Evolutionary conservation across 83 land plant genomes (phyloP), one percentile per base, ranked within the genome.

Genomic region (Isoetes engelmannii): DNA sequence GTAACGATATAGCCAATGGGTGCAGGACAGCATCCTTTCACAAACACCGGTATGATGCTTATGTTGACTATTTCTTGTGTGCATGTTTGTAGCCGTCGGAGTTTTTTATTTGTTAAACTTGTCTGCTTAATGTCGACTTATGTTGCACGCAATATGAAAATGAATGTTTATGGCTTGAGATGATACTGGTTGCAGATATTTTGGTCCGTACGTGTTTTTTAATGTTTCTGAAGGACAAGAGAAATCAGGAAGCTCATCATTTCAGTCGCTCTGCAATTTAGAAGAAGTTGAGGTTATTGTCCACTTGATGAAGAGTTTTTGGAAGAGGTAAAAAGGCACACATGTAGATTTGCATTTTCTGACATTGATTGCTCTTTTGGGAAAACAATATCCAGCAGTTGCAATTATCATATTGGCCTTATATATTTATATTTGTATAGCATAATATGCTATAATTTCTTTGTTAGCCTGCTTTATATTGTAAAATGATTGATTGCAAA

Each of bases 201-300:
- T 90, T 55, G 86, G 92, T 13, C 98, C 98, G 0, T 94, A 90
- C 72, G 80, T 87, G 18, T 86, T 94, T 69, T 88, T 81, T 76
- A 92, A 94, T 69, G 74, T 94, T 44, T 64, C 74, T 61, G 90
- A 90, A 73, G 96, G 98, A 13, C 86, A 89, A 75, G 67, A 66
- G 55, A 72, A 70, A 47, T 77, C 84, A 59, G 82, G 79, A 45
- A 79, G 72, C 21, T 72, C 81, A 56, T 82, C 84, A 41, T 57
- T 77, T 6, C 80, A 77, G 12, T 94, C 98, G 17, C 76, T 90
- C 4, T 83, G 57, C 66, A 94, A 94, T 80, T 82, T 87, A 48
- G 71, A 77, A 61, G 98, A 94, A 75, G 92, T 69, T 69, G 88
- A 80, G 59, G 88, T 87, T 55, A 87, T 84, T 48, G 69, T 94